phyloP scores from a whole-genome alignment of 2,329 filamentous ascomycete genomes.

The Aspergillus versicolor region DNA sequence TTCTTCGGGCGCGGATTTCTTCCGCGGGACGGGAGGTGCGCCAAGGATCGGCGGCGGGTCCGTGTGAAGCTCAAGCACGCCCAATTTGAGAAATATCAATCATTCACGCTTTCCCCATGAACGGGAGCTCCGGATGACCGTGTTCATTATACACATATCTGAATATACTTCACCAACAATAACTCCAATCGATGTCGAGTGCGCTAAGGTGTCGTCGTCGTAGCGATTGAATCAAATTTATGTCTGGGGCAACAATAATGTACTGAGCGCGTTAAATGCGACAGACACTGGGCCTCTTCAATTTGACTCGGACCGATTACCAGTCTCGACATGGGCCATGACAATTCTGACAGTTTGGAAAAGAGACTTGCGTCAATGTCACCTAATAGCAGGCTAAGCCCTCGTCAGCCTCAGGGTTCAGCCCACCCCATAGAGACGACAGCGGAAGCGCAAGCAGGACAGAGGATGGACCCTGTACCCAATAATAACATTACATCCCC shows the following conservation, averaged over 20 bases:
- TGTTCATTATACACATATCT: background rate
- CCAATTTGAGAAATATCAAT: background rate
- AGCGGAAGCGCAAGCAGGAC: conserved; percentile 7
- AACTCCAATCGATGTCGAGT: background rate
- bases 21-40: conserved; percentile 1
- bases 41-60: conserved; percentile 9
- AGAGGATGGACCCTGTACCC: conserved; percentile 11
- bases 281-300: conserved; percentile 8
- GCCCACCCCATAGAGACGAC: conserved; percentile 8
- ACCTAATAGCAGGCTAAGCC: conserved; percentile 13
- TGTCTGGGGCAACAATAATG: conserved; percentile 9
- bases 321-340: conserved; percentile 33
- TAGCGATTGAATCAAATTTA: background rate
- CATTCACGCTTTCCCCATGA: background rate
- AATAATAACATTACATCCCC: conserved; percentile 1
- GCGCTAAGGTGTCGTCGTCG: background rate
- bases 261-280: conserved; percentile 7
- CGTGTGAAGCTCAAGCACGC: conserved; percentile 3
- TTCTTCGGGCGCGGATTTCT: background rate
- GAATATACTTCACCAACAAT: background rate
- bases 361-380: conserved; percentile 20
- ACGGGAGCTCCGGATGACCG: too few relatives aligned
- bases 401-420: conserved; percentile 14
- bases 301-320: conserved; percentile 6
- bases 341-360: conserved; percentile 20